Evolutionary conservation across 495 filamentous ascomycete genomes (phyloP), one percentile per base, ranked within the genome.

Genomic region (Margaritispora aquatica): DNA sequence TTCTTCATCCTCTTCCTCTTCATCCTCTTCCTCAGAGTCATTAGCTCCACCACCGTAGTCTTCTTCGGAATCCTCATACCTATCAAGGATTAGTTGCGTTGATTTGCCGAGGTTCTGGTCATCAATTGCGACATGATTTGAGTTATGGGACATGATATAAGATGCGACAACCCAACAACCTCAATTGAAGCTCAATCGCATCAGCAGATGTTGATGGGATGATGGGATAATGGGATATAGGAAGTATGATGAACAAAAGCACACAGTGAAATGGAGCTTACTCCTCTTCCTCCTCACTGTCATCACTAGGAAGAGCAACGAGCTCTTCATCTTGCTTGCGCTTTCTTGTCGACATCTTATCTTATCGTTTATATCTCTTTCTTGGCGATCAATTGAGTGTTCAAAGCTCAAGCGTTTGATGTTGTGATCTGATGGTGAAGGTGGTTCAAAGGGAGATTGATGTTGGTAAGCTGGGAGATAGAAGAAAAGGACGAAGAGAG

Each of bases 281-380:
- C 68, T 68, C 65, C 48, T 70, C 68, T 57, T 70, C 68, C 56
- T 70, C 68, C 38, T 70, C 68, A 17, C 65, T 68, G 23, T 64
- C 62, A 29, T 70, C 68, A 31, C 58, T 63, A 19, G 65, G 65
- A 34, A 70, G 68, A 17, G 68, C 68, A 27, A 65, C 58, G 31
- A 70, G 63, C 63, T 69, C 65, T 50, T 70, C 68, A 58, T 70
- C 68, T 60, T 68, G 65, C 60, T 70, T 70, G 59, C 68, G 65
- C 65, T 70, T 70, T 54, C 68, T 57, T 15, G 68, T 70, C 27
- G 68, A 70, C 67, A 69, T 69, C 10, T 23, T 50, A 24, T 50
- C 47, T 44, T 44, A 44, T 44, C 38, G 38, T 5, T 34, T 5
- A 8, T 7, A 44, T 44, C 4, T 44, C 38, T 3, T 34, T 7